Evolutionary conservation across 2,329 filamentous ascomycete species (phyloP).

Genomic region (Didymella arachidicola): DNA sequence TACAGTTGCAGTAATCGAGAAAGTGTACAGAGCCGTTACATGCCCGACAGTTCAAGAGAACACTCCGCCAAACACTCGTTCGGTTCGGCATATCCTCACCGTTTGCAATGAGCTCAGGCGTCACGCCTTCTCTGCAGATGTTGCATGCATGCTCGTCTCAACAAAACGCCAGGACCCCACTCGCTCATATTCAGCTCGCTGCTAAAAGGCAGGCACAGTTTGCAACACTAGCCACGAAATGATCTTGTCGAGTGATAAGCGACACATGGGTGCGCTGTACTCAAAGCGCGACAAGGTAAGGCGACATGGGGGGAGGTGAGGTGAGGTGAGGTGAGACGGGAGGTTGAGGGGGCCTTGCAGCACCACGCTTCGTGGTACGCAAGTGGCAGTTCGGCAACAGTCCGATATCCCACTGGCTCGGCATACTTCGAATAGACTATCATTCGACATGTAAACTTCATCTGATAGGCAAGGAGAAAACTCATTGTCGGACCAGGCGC

Average conservation of each 20-base stretch:
- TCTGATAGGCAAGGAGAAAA: slow-evolving; percentile 2
- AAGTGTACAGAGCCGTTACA: not conserved
- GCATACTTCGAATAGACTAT: not conserved
- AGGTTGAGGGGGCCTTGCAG: slow-evolving; percentile 10
- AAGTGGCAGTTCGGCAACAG: not conserved
- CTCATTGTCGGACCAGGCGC: not conserved
- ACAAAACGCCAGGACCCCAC: slow-evolving; percentile 26
- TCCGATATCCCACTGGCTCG: not conserved
- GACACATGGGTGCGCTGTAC: slow-evolving; percentile 6
- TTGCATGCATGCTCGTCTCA: slow-evolving; percentile 29
- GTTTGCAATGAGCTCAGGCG: slow-evolving; percentile 29
- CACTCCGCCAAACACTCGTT: not conserved
- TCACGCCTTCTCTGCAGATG: slow-evolving; percentile 27
- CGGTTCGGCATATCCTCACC: not conserved
- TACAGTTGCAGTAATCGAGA: not conserved
- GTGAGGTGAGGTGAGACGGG: slow-evolving; percentile 13
- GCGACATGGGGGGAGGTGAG: slow-evolving; percentile 2
- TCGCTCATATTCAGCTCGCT: slow-evolving; percentile 9
- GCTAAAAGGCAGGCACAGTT: slow-evolving; percentile 12
- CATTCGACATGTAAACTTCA: not conserved
- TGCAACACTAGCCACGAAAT: not conserved
- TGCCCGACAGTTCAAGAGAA: slow-evolving; percentile 1
- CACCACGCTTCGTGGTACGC: not conserved
- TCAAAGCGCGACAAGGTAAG: not conserved
- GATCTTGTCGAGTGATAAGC: not conserved